These are phyloP conservation scores for Fusarium euwallaceae DNA, from an alignment of 2,329 filamentous ascomycete genomes.

Conservation along the genomic window DNA sequence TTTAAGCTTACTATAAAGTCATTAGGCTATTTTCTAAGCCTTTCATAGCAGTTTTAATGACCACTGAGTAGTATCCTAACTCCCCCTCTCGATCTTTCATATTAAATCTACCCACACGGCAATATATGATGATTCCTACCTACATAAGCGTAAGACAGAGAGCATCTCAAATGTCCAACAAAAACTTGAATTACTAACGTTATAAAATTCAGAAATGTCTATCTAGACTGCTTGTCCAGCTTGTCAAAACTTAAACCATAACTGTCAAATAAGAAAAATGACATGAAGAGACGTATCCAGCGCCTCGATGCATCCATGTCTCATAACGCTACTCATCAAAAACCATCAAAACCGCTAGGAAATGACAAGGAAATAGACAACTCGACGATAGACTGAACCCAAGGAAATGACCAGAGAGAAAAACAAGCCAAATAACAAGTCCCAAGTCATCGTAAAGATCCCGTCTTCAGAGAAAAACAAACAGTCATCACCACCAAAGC, in stretches of 20 bases:
- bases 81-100: neutral
- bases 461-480: neutral
- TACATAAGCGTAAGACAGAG: neutral
- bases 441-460: neutral
- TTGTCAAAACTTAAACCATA: neutral
- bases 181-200: neutral
- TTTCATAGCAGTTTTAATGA: too few relatives aligned
- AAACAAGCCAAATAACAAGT: neutral
- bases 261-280: neutral
- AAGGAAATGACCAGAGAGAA: neutral
- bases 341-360: neutral
- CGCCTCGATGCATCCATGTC: neutral
- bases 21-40: too few relatives aligned
- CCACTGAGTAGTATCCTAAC: too few relatives aligned
- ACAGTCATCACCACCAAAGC: neutral
- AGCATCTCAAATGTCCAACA: neutral
- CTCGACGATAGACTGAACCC: neutral
- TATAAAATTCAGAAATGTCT: neutral
- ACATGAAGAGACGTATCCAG: neutral
- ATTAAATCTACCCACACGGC: neutral
- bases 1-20: too few relatives aligned
- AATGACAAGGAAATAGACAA: neutral
- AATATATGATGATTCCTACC: neutral
- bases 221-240: neutral
- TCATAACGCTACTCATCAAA: neutral